Base-by-base conservation (phyloP, 2,329 filamentous ascomycete species). In the Acephala macrosclerotiorum region DNA sequence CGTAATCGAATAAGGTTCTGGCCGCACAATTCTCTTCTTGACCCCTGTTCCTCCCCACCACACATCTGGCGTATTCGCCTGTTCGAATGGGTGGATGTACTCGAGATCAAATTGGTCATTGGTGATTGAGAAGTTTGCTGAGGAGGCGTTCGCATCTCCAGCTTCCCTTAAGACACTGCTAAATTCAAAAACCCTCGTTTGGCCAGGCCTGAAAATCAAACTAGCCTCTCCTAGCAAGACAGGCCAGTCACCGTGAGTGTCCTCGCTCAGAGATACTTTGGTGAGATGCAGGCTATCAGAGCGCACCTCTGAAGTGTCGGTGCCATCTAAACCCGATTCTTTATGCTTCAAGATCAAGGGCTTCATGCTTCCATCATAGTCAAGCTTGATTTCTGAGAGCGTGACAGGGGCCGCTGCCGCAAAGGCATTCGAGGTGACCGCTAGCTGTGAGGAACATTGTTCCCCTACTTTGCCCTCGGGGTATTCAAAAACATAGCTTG, bases 121-220 rank as follows among this genome's bases (percentile, higher is more conserved):
- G 33, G 86, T 81, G n/a, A 96, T 79, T 0, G 82, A 80, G 33
- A 97, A 79, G 0, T 82, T 85, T 11, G 91, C 85, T 1, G 87
- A 88, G 4, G 85, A 83, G 3, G 92, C 88, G 57, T 84, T 87
- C 0, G 91, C 89, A 63, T 92, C 87, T n/a, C 93, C 94, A 2
- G 94, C 88, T 78, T 97, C 94, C 65, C 93, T 88, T 18, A 97
- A 84, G 1, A 90, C 87, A 65, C 93, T 86, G 9, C 84, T 85
- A 72, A 97, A 84, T 71, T 91, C 87, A 68, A 92, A 90, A 0
- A 94, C 86, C 61, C 86, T 88, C 9, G 84, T 91, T 67, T 91
- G 86, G 0, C 88, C 89, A 16, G 93, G 86, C 12, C 79, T 77
- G 51, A 97, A 79, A 0, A 83, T 87, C 62, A 97, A 79, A 75